Percentiles rank a stretch among this genome's conserved stretches.
phyloP scores from a whole-genome alignment of 768 basidiomycete genomes.

The Steccherinum ochraceum region DNA sequence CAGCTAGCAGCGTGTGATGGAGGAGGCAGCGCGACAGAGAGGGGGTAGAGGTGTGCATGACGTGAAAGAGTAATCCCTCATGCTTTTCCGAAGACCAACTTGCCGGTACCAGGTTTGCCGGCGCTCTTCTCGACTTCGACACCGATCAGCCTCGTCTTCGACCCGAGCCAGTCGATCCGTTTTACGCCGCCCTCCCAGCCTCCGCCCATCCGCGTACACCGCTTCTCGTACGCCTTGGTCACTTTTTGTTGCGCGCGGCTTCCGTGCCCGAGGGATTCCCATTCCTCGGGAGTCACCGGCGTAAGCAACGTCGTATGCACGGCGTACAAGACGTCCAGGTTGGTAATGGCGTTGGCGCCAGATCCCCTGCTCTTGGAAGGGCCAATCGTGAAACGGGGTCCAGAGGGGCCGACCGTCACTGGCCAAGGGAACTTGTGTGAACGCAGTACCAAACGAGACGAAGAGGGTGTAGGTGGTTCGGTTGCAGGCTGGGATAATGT shows the following conservation, averaged over 20 bases:
- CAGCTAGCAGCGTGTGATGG: neutral
- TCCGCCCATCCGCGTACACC: conserved; percentile 54
- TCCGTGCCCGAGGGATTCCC: conserved; percentile 51
- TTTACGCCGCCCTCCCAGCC: conserved; percentile 68
- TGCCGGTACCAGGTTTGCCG: conserved; percentile 32
- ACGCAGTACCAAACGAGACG: conserved; percentile 42
- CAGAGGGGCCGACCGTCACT: conserved; percentile 38
- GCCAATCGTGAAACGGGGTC: conserved; percentile 24
- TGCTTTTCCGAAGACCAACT: conserved; percentile 40
- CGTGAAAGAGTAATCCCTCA: conserved; percentile 24
- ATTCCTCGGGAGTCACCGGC: conserved; percentile 59
- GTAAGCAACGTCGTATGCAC: conserved; percentile 49
- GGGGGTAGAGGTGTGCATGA: no score
- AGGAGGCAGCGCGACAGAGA: neutral
- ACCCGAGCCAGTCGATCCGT: conserved; percentile 59
- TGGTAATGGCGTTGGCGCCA: conserved; percentile 36
- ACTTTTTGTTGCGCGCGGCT: conserved; percentile 53
- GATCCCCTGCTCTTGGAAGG: conserved; percentile 17
- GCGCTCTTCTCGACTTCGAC: conserved; percentile 49
- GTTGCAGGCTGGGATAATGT: conserved; percentile 61
- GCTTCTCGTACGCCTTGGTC: conserved; percentile 53
- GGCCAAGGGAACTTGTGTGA: conserved; percentile 60
- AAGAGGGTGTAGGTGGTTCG: conserved; percentile 45
- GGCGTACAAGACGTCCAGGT: conserved; percentile 56
- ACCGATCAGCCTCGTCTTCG: conserved; percentile 53